Conservation (phyloP, 768 basidiomycete species). For the Leccinum incarnatum region DNA sequence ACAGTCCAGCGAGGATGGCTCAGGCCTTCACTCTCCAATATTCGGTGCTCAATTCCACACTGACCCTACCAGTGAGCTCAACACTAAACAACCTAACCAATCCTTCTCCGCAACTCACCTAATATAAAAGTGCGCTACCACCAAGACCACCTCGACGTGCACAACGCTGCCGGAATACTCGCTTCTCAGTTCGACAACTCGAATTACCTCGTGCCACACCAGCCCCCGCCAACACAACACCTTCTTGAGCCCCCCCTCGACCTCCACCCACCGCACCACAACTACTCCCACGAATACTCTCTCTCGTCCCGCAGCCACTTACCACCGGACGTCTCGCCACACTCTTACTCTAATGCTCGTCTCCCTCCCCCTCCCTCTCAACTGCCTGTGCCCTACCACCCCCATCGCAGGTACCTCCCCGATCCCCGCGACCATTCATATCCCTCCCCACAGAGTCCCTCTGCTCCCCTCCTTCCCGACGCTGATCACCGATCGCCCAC, state of each 20-base stretch:
- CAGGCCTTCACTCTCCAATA: slow-evolving; percentile 71
- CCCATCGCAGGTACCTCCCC: slow-evolving; percentile 34
- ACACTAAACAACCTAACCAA: slow-evolving; percentile 41
- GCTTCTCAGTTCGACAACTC: slow-evolving; percentile 51
- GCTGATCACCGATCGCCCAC: slow-evolving; percentile 32
- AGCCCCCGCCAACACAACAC: slow-evolving; percentile 30
- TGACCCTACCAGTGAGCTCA: slow-evolving; percentile 41
- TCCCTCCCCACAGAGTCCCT: slow-evolving; percentile 32
- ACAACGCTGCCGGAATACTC: slow-evolving; percentile 47
- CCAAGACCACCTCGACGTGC: slow-evolving; percentile 41
- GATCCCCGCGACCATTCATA: slow-evolving; percentile 39
- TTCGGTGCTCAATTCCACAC: slow-evolving; percentile 49
- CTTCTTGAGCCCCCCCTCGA: slow-evolving; percentile 46
- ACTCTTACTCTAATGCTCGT: slow-evolving; percentile 41
- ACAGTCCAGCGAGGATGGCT: slow-evolving; percentile 74
- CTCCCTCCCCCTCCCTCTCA: slow-evolving; percentile 35
- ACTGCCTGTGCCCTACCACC: slow-evolving; percentile 19
- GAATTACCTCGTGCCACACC: slow-evolving; percentile 29
- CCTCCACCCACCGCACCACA: slow-evolving; percentile 35
- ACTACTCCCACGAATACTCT: slow-evolving; percentile 42
- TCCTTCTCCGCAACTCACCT: slow-evolving; percentile 40
- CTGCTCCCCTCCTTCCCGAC: slow-evolving; percentile 20
- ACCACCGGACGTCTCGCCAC: slow-evolving; percentile 42
- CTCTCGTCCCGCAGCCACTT: slow-evolving; percentile 47
- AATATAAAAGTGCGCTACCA: slow-evolving; percentile 77